A percentile compares a stretch with the other conserved stretches of the same genome.
These are phyloP conservation scores for Claviceps capensis DNA, from an alignment of 2,329 filamentous ascomycete species.

Conservation along the genomic window DNA sequence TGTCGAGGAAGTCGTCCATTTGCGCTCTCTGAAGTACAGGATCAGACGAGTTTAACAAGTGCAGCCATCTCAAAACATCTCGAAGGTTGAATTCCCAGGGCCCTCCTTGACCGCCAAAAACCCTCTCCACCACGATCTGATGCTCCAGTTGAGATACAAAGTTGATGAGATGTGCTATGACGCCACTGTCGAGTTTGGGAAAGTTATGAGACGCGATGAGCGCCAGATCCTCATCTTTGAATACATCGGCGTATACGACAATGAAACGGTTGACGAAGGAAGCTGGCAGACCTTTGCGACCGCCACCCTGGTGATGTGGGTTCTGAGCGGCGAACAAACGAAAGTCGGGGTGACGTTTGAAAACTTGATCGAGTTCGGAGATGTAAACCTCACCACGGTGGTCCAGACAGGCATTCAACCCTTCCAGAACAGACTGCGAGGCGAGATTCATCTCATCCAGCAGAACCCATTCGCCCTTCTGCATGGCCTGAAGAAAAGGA, in stretches of 20 bases:
- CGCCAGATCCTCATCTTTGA: constrained; percentile 66
- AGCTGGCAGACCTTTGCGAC: constrained; percentile 82
- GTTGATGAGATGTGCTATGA: constrained; percentile 54
- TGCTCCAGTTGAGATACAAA: constrained; percentile 74
- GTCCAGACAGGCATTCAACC: constrained; percentile 89
- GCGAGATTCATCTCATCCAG: constrained; percentile 98
- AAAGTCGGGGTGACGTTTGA: constrained; percentile 78
- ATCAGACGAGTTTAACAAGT: constrained; percentile 40
- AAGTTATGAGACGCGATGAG: constrained; percentile 72
- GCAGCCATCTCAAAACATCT: constrained; percentile 79
- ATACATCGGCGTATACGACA: constrained; percentile 90
- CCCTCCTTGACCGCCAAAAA: constrained; percentile 50
- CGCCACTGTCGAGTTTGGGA: constrained; percentile 42
- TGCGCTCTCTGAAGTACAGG: constrained; percentile 46
- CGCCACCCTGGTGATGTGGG: constrained; percentile 91
- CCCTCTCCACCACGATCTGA: constrained; percentile 46
- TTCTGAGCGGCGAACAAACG: constrained; percentile 96
- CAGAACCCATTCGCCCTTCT: constrained; percentile 89
- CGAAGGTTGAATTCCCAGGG: constrained; percentile 96
- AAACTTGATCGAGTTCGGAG: constrained; percentile 87
- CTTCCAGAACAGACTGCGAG: constrained; percentile 91
- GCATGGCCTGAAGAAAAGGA: constrained; percentile 92
- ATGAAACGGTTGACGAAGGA: constrained; percentile 98
- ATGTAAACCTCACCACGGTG: constrained; percentile 94
- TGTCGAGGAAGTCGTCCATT: constrained; percentile 61